Percentiles rank a stretch among this genome's conserved stretches.
Conservation (phyloP, 306 rosid genomes). For the Glycine latifolia region DNA sequence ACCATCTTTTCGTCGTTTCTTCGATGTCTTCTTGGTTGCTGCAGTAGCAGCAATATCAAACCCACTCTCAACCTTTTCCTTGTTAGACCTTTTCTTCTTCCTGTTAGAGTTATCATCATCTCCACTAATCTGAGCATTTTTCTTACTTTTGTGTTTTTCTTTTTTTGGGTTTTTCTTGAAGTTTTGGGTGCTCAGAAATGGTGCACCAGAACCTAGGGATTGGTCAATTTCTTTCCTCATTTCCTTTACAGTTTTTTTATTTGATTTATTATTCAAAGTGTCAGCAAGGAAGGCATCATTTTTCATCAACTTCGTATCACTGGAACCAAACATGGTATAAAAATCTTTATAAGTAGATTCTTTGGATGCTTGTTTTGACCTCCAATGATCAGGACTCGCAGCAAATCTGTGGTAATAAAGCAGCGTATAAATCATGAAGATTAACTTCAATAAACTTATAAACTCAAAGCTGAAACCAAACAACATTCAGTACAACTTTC, state of each 20-base stretch:
- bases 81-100: constrained; percentile 48
- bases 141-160: constrained; percentile 48
- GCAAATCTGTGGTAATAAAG: constrained; percentile 67
- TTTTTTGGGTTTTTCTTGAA: constrained; percentile 58
- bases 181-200: constrained; percentile 71
- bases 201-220: constrained; percentile 58
- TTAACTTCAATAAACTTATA: constrained; percentile 3
- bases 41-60: constrained; percentile 33
- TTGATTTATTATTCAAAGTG: constrained; percentile 51
- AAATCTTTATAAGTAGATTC: constrained; percentile 78
- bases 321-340: constrained; percentile 70
- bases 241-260: constrained; percentile 60
- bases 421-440: constrained; percentile 24
- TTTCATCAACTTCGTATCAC: constrained; percentile 56
- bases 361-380: constrained; percentile 81
- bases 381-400: constrained; percentile 86
- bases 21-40: constrained; percentile 11
- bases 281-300: constrained; percentile 59
- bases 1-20: constrained; percentile 54
- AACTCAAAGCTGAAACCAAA: constrained; percentile 21
- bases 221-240: constrained; percentile 72
- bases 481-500: constrained; percentile 19
- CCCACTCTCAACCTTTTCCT: constrained; percentile 48
- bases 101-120: constrained; percentile 51
- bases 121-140: constrained; percentile 43